Conservation (phyloP, 805 yeast species). For the Dipodascus geniculatus region DNA sequence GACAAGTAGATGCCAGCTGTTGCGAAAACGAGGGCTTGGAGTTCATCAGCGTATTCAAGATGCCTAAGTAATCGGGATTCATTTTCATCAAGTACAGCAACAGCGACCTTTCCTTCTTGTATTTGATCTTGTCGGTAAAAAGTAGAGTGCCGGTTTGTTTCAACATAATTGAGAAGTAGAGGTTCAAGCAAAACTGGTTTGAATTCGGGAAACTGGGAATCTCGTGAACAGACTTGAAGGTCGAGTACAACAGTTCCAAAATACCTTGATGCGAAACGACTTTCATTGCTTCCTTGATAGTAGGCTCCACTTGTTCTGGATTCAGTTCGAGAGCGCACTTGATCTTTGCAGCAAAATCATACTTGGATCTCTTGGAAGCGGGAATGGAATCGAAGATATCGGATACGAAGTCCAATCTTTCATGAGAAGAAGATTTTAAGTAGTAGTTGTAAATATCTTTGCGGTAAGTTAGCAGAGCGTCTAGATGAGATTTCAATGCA, state of each 20-base stretch:
- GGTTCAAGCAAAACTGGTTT: not conserved
- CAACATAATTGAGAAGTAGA: not conserved
- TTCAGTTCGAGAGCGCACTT: not conserved
- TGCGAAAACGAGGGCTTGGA: conserved; percentile 3
- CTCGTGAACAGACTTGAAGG: not conserved
- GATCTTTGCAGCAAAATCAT: not conserved
- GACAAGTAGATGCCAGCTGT: conserved; percentile 6
- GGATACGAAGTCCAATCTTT: not conserved
- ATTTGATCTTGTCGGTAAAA: not conserved
- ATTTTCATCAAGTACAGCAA: not conserved
- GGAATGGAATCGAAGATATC: not conserved
- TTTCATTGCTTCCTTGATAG: not conserved
- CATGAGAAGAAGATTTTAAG: not conserved
- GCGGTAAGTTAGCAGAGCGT: not conserved
- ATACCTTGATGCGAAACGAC: not conserved
- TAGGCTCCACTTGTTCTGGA: not conserved
- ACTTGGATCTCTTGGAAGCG: not conserved
- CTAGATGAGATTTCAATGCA: not conserved
- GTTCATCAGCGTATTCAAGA: not conserved
- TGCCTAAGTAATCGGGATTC: not conserved
- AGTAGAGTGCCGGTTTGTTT: not conserved
- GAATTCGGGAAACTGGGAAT: not conserved
- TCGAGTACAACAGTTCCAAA: not conserved
- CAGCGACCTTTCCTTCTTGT: not conserved
- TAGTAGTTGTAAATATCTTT: not conserved